phyloP scores from a whole-genome alignment of 371 early-diverging fungal species.

The Zopfochytrium polystomum region DNA sequence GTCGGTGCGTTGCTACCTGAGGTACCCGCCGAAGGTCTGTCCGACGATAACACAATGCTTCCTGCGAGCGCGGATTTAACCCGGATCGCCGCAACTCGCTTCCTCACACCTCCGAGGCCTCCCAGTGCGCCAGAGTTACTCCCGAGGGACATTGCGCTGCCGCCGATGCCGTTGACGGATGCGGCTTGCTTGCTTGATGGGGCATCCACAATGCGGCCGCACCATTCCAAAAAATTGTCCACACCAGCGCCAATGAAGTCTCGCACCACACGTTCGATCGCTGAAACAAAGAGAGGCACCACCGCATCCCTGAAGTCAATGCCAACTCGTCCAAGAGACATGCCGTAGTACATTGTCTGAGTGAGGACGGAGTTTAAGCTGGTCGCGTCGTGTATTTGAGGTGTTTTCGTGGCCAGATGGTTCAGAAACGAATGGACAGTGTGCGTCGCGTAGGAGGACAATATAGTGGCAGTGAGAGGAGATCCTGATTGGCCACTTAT shows the following conservation, averaged over 20 bases:
- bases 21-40: neutral
- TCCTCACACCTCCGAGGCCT: no score
- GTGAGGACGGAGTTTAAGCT: constrained; percentile 64
- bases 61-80: no score
- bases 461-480: constrained; percentile 34
- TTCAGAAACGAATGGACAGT: constrained; percentile 23
- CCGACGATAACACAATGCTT: no score
- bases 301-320: constrained; percentile 71
- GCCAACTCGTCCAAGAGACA: constrained; percentile 76
- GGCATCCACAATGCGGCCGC: neutral
- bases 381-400: constrained; percentile 61
- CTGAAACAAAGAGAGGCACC: constrained; percentile 60
- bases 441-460: constrained; percentile 41
- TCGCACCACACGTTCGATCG: constrained; percentile 55
- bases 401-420: constrained; percentile 15
- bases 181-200: no score
- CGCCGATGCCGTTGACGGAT: no score
- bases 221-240: constrained; percentile 24
- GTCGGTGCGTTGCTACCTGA: constrained; percentile 7
- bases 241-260: constrained; percentile 17
- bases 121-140: no score
- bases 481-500: constrained; percentile 29
- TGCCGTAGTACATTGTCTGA: constrained; percentile 79
- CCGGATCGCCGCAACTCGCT: no score
- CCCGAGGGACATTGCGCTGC: no score